These are phyloP conservation scores for Cordyceps militaris DNA, from an alignment of 2,329 filamentous ascomycete species.

Conservation along the genomic window DNA sequence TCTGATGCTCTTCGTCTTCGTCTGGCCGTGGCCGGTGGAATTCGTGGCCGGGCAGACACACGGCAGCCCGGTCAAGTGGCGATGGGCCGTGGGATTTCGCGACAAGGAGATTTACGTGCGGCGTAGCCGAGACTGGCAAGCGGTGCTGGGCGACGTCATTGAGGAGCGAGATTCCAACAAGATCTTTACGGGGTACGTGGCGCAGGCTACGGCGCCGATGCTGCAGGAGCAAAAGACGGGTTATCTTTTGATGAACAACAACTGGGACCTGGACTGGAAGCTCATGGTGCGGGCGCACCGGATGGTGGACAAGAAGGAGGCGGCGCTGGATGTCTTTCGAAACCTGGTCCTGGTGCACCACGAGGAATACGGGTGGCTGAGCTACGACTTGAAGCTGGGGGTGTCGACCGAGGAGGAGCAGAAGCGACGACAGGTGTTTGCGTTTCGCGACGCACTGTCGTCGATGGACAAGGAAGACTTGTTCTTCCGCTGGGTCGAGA, in stretches of 20 bases:
- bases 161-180: conserved; percentile 43
- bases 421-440: conserved; percentile 65
- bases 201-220: conserved; percentile 61
- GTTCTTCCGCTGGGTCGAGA: conserved; percentile 89
- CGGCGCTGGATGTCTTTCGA: conserved; percentile 60
- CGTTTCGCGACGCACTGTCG: conserved; percentile 69
- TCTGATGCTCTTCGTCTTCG: conserved; percentile 58
- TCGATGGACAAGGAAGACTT: conserved; percentile 77
- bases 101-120: conserved; percentile 75
- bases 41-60: conserved; percentile 57
- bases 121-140: conserved; percentile 67
- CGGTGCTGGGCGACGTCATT: conserved; percentile 48
- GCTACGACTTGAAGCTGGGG: conserved; percentile 51
- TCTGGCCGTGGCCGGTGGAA: conserved; percentile 67
- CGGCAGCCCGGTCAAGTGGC: conserved; percentile 64
- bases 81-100: conserved; percentile 68
- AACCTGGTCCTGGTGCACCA: conserved; percentile 64
- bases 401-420: conserved; percentile 51
- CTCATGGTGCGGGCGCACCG: conserved; percentile 68
- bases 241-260: conserved; percentile 74
- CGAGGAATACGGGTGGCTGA: conserved; percentile 60
- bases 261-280: conserved; percentile 84
- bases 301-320: conserved; percentile 57
- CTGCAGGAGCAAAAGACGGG: conserved; percentile 73
- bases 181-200: conserved; percentile 55